Conservation (phyloP, 345 rosid genomes). For the Hibiscus trionum region DNA sequence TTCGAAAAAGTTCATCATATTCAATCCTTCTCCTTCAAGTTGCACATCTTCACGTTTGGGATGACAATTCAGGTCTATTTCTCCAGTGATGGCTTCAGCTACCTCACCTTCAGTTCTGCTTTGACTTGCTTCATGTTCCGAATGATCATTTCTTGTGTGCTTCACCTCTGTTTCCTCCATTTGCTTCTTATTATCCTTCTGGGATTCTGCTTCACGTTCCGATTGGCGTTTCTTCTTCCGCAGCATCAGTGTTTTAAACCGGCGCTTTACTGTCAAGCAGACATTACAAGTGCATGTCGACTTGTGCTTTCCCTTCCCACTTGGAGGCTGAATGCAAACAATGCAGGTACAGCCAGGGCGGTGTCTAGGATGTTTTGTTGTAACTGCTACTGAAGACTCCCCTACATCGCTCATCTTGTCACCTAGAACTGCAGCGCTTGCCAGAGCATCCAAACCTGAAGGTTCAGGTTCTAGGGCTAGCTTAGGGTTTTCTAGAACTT, state of each 20-base stretch:
- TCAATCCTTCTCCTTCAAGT: constrained; percentile 18
- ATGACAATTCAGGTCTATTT: constrained; percentile 48
- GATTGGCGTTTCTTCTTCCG: constrained; percentile 80
- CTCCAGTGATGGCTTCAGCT: constrained; percentile 34
- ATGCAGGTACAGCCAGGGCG: constrained; percentile 91
- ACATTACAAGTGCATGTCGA: constrained; percentile 71
- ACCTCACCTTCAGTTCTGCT: constrained; percentile 25
- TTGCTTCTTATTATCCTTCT: constrained; percentile 19
- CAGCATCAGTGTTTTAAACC: constrained; percentile 82
- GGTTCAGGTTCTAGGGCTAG: constrained; percentile 33
- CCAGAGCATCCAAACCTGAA: constrained; percentile 78
- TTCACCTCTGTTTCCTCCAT: constrained; percentile 29
- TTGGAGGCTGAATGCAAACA: constrained; percentile 97
- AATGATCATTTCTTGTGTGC: constrained; percentile 15
- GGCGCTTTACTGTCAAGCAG: constrained; percentile 88
- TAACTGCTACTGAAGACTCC: constrained; percentile 57
- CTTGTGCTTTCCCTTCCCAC: constrained; percentile 90
- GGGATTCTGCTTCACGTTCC: constrained; percentile 49
- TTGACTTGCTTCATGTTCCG: constrained; percentile 30
- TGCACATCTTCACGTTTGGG: constrained; percentile 40
- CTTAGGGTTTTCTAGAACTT: constrained; percentile 32
- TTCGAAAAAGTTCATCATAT: constrained; percentile 21
- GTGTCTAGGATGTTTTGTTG: constrained; percentile 96
- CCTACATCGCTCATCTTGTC: constrained; percentile 37
- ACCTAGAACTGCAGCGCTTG: constrained; percentile 72